Conservation (phyloP, 441 rosid genomes). For the Adansonia grandidieri region DNA sequence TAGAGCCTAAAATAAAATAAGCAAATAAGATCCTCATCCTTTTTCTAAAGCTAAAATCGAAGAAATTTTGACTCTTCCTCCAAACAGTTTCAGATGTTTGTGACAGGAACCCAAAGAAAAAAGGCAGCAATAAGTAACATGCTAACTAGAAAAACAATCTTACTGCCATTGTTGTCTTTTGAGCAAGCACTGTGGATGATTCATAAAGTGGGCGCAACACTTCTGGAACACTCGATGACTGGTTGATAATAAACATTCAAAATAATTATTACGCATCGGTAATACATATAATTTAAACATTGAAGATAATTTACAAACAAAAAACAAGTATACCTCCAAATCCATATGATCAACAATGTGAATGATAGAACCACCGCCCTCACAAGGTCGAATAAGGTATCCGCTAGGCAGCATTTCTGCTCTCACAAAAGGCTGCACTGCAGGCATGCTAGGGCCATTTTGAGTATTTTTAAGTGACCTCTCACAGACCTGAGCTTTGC, state of each 20-base stretch:
- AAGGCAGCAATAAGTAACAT: not conserved
- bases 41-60: not conserved
- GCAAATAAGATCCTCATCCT: slow-evolving; percentile 2
- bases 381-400: slow-evolving; percentile 91
- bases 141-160: slow-evolving; percentile 30
- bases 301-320: not conserved
- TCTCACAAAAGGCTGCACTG: slow-evolving; percentile 91
- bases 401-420: slow-evolving; percentile 98
- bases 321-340: slow-evolving; percentile 64
- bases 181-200: slow-evolving; percentile 90
- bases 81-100: not conserved
- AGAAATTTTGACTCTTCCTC: not conserved
- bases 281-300: not conserved
- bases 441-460: slow-evolving; percentile 94
- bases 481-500: slow-evolving; percentile 52
- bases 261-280: too few relatives aligned
- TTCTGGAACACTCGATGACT: slow-evolving; percentile 97
- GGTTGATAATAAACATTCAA: slow-evolving; percentile 25
- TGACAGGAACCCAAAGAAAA: not conserved
- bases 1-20: slow-evolving; percentile 52
- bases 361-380: slow-evolving; percentile 94
- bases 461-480: slow-evolving; percentile 89
- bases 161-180: slow-evolving; percentile 93
- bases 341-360: slow-evolving; percentile 95
- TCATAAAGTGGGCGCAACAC: slow-evolving; percentile 92